Evolutionary conservation across 2,329 filamentous ascomycete genomes (phyloP), one percentile per base, ranked within the genome.

Genomic region (Lachnellula arida): DNA sequence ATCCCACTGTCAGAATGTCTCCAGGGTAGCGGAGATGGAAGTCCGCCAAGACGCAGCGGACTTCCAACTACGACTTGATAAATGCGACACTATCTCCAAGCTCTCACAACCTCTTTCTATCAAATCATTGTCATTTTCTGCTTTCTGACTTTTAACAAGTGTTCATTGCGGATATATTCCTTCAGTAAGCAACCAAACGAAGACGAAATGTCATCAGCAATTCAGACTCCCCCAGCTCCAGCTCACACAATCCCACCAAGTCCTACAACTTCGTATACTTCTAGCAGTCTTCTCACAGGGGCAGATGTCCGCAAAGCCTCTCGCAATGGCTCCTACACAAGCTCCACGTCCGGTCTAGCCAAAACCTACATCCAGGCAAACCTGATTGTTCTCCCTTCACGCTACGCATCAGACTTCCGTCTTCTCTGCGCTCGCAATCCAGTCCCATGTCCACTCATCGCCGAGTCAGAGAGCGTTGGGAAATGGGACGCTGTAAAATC

Each of bases 361-460:
- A 78, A 79, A 0, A 74, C 73, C 12, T 76, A 79, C 62, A 70
- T 86, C 14, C 83, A 86, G 73, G 82, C 82, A 40, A 87, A 87
- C 62, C 73, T 87, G 39, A 75, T 87, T 40, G 74, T 86, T 11
- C 73, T 87, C 1, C 82, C 82, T 0, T 78, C 76, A 1, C 68
- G 71, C 34, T 81, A 84, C 66, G 82, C 83, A 12, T 51, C 71
- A 17, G 80, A 85, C 66, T 87, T 86, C 67, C 75, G 78, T 12
- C 67, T 76, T 17, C 77, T 86, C 23, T 86, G 83, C 67, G 73
- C 74, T 1, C 76, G 82, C 49, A 87, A 87, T 60, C 81, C 83
- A 2, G 82, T 86, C 0, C 78, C 83, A 0, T 86, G 83, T 62
- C 83, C 83, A 0, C 71, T 87, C 0, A 72, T 86, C 9, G 81